Conservation (phyloP, 805 yeast genomes). For the Pichia ethanolica region DNA sequence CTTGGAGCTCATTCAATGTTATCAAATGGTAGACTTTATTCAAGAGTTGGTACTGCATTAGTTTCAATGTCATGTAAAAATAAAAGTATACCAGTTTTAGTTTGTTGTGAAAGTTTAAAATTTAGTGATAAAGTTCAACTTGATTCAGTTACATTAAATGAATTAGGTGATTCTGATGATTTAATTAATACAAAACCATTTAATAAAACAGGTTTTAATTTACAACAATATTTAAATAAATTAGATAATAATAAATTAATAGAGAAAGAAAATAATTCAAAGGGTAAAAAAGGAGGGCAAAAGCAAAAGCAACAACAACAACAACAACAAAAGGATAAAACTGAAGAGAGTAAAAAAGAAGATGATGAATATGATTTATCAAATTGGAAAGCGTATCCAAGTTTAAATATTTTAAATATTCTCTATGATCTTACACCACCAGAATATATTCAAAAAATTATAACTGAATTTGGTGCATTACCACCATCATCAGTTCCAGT, state of each 20-base stretch:
- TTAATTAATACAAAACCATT: slow-evolving; percentile 51
- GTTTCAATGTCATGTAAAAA: slow-evolving; percentile 86
- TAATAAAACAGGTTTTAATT: slow-evolving; percentile 53
- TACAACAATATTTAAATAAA: slow-evolving; percentile 51
- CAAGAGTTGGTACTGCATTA: slow-evolving; percentile 92
- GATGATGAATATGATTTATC: slow-evolving; percentile 38
- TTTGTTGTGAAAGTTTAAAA: slow-evolving; percentile 91
- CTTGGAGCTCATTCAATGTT: slow-evolving; percentile 96
- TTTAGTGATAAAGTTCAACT: slow-evolving; percentile 92
- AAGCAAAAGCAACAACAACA: slow-evolving; percentile 14
- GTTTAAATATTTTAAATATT: slow-evolving; percentile 69
- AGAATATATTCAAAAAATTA: slow-evolving; percentile 84
- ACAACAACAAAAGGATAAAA: slow-evolving; percentile 17
- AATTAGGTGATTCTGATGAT: slow-evolving; percentile 75
- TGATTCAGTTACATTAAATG: slow-evolving; percentile 92
- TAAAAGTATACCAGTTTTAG: slow-evolving; percentile 87
- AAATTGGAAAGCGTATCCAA: slow-evolving; percentile 57
- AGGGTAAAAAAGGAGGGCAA: slow-evolving; percentile 4
- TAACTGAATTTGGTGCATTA: slow-evolving; percentile 91
- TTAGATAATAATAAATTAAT: slow-evolving; percentile 26
- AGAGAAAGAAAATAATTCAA: slow-evolving; percentile 22
- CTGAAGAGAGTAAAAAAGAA: slow-evolving; percentile 18
- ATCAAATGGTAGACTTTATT: slow-evolving; percentile 86
- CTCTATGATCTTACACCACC: slow-evolving; percentile 95
- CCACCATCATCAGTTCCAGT: slow-evolving; percentile 99